A percentile compares a stretch with the other conserved stretches of the same genome.
phyloP scores from a whole-genome alignment of 2,329 filamentous ascomycete genomes.

The Nemania sp. region DNA sequence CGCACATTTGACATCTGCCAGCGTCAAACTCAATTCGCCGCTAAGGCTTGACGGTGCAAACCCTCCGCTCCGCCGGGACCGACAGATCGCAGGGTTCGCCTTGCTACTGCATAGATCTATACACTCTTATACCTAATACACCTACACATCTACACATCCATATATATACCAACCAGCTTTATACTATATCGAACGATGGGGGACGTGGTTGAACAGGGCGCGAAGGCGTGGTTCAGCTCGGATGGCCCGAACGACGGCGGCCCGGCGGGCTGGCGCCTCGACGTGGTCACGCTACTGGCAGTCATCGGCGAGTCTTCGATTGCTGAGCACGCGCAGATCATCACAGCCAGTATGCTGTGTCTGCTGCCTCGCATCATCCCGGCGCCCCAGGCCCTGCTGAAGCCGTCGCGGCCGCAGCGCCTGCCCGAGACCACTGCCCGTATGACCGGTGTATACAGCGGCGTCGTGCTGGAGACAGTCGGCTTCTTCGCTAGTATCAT shows the following conservation, averaged over 20 bases:
- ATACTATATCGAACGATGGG: no score
- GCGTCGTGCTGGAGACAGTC: conserved; percentile 56
- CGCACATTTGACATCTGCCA: conserved; percentile 13
- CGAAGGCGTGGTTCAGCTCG: conserved; percentile 38
- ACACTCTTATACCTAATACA: not conserved
- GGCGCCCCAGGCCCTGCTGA: conserved; percentile 64
- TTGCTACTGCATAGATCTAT: not conserved
- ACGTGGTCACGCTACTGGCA: conserved; percentile 65
- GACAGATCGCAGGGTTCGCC: no score
- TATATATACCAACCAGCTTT: conserved; percentile 5
- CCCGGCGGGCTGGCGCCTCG: conserved; percentile 55
- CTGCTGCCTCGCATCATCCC: conserved; percentile 63
- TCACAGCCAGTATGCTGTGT: conserved; percentile 61
- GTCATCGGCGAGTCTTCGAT: conserved; percentile 65
- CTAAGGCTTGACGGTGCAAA: conserved; percentile 21
- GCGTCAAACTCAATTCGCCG: conserved; percentile 26
- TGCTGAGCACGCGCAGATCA: conserved; percentile 59
- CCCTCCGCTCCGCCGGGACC: conserved; percentile 10
- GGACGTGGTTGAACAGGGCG: conserved; percentile 12
- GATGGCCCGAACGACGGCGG: conserved; percentile 41
- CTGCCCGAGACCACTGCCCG: conserved; percentile 59
- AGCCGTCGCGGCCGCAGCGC: conserved; percentile 56
- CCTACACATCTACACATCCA: not conserved
- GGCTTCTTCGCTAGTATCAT: conserved; percentile 67
- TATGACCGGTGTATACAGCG: conserved; percentile 62